Evolutionary conservation across 2,329 filamentous ascomycete genomes (phyloP).

Genomic region (Beauveria scarabaeidicola): DNA sequence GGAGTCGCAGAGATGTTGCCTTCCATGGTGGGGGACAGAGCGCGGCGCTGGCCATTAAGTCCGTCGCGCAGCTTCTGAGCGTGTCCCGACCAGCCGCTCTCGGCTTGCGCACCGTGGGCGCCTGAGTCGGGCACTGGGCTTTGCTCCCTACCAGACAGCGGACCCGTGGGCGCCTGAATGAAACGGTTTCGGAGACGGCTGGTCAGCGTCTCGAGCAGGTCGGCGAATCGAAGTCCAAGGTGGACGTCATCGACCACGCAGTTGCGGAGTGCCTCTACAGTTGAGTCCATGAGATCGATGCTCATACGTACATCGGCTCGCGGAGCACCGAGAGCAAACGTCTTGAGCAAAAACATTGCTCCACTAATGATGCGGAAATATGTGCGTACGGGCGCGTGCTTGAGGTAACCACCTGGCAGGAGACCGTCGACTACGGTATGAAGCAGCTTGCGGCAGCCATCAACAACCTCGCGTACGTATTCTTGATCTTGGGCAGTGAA

Average conservation of each 20-base stretch:
- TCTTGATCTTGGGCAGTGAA: constrained; percentile 60
- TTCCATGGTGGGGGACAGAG: constrained; percentile 24
- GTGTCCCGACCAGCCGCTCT: constrained; percentile 24
- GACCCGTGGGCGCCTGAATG: constrained; percentile 51
- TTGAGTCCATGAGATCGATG: constrained; percentile 65
- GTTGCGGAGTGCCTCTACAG: constrained; percentile 63
- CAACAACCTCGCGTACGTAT: constrained; percentile 68
- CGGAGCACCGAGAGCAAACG: constrained; percentile 71
- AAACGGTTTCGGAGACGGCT: constrained; percentile 66
- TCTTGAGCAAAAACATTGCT: constrained; percentile 77
- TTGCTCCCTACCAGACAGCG: constrained; percentile 32
- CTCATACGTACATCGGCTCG: constrained; percentile 70
- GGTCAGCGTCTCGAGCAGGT: constrained; percentile 71
- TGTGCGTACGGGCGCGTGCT: constrained; percentile 73
- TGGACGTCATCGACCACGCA: constrained; percentile 82
- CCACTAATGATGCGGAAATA: constrained; percentile 83
- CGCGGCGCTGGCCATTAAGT: constrained; percentile 29
- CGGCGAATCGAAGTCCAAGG: constrained; percentile 74
- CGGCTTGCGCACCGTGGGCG: constrained; percentile 15
- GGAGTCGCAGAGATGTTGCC: constrained; percentile 53
- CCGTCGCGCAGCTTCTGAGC: constrained; percentile 33
- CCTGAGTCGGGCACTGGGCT: constrained; percentile 30
- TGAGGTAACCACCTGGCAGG: constrained; percentile 64
- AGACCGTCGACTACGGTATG: constrained; percentile 69
- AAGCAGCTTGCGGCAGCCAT: constrained; percentile 68